phyloP scores from a whole-genome alignment of 192 early-diverging fungal genomes.

The Chytriomyces sp. region DNA sequence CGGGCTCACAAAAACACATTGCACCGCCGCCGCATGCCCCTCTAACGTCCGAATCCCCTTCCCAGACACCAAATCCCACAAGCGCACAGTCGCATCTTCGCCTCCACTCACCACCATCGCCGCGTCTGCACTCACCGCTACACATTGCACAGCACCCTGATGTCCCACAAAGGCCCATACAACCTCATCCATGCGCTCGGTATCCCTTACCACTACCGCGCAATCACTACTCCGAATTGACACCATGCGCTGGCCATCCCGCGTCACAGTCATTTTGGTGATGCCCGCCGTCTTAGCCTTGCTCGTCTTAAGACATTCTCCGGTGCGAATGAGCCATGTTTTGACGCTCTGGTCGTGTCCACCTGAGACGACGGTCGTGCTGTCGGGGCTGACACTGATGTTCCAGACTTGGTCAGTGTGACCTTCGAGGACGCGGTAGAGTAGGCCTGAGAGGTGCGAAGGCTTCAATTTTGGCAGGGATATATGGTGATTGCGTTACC shows the following conservation, averaged over 20 bases:
- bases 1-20: slow-evolving; percentile 8
- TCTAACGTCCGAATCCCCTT: slow-evolving; percentile 29
- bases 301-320: slow-evolving; percentile 10
- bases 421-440: slow-evolving; percentile 21
- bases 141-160: background rate
- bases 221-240: background rate
- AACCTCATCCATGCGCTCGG: background rate
- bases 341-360: slow-evolving; percentile 18
- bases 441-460: background rate
- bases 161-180: slow-evolving; percentile 8
- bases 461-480: background rate
- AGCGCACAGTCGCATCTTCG: slow-evolving; percentile 20
- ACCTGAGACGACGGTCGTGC: slow-evolving; percentile 16
- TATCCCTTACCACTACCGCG: slow-evolving; percentile 6
- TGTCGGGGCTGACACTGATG: slow-evolving; percentile 12
- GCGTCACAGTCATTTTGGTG: slow-evolving; percentile 10
- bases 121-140: slow-evolving; percentile 16
- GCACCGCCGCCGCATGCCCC: slow-evolving; percentile 29
- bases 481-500: background rate
- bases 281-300: slow-evolving; percentile 23
- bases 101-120: slow-evolving; percentile 11
- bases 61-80: slow-evolving; percentile 27
- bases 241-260: slow-evolving; percentile 11
- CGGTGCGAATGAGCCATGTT: slow-evolving; percentile 17
- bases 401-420: slow-evolving; percentile 31